These are phyloP conservation scores for Pelargonium fulgidum DNA, from an alignment of 441 rosid genomes.

Conservation along the genomic window DNA sequence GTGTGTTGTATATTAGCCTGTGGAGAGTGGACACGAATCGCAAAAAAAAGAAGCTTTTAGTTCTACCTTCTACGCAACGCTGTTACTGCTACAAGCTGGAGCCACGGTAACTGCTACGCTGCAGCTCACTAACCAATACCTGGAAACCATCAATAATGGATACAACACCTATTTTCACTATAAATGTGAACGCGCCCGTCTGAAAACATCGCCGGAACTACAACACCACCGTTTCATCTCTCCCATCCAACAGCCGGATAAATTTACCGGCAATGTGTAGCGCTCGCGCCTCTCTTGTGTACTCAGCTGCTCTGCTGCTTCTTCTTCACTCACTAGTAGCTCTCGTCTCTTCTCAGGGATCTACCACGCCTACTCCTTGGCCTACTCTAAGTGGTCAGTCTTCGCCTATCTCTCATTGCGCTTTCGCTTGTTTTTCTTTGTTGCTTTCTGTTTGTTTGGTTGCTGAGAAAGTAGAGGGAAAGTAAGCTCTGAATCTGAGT, in stretches of 20 bases:
- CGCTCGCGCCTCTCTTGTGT: constrained; percentile 26
- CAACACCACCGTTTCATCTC: constrained; percentile 18
- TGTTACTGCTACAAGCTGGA: too few species aligned
- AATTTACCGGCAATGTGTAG: constrained; percentile 37
- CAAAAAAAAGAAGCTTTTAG: too few species aligned
- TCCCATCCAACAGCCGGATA: too few species aligned
- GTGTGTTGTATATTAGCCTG: too few species aligned
- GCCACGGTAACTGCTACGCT: too few species aligned
- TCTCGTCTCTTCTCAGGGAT: constrained; percentile 59
- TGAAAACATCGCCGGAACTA: constrained; percentile 17
- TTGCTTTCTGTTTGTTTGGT: background rate
- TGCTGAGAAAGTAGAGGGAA: constrained; percentile 11
- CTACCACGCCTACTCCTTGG: constrained; percentile 39
- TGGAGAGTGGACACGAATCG: too few species aligned
- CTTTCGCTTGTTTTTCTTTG: constrained; percentile 4
- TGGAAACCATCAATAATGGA: too few species aligned
- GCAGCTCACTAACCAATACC: too few species aligned
- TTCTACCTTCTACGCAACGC: too few species aligned
- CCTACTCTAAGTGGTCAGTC: constrained; percentile 48
- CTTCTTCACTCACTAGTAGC: constrained; percentile 32
- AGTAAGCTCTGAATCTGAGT: constrained; percentile 5
- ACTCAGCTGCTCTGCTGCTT: constrained; percentile 24
- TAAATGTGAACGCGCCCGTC: too few species aligned
- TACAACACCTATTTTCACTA: too few species aligned
- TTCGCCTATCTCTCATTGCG: constrained; percentile 5